These are phyloP conservation scores for Aureobasidium sp. DNA, from an alignment of 2,329 filamentous ascomycete species.

Conservation along the genomic window DNA sequence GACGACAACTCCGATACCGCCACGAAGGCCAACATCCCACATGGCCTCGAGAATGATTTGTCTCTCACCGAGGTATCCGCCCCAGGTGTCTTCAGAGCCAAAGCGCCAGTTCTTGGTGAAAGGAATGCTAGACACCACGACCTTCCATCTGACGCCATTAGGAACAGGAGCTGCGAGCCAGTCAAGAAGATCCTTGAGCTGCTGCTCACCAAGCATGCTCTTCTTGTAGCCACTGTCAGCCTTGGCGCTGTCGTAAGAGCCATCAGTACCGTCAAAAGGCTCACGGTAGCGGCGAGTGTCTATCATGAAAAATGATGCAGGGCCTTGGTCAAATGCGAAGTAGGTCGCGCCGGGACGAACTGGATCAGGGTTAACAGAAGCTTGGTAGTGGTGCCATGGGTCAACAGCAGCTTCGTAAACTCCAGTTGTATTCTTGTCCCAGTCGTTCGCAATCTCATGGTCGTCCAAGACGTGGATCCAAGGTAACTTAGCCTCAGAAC, in stretches of 20 bases:
- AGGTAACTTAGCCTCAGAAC: conserved; percentile 48
- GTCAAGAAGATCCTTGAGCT: conserved; percentile 69
- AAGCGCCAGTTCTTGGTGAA: conserved; percentile 98
- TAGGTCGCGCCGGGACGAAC: conserved; percentile 62
- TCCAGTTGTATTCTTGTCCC: conserved; percentile 73
- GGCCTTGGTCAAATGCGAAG: conserved; percentile 83
- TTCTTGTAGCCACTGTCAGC: conserved; percentile 50
- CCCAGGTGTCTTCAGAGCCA: conserved; percentile 86
- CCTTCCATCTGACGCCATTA: conserved; percentile 81
- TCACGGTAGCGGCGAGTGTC: conserved; percentile 86
- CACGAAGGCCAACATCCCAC: conserved; percentile 69
- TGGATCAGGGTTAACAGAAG: conserved; percentile 70
- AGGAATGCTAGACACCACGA: conserved; percentile 81
- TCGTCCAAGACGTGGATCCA: conserved; percentile 98
- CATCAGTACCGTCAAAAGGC: conserved; percentile 53
- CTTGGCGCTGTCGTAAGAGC: conserved; percentile 32
- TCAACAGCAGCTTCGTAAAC: conserved; percentile 74
- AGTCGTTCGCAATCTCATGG: conserved; percentile 94
- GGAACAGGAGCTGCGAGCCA: conserved; percentile 71
- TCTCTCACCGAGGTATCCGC: conserved; percentile 79
- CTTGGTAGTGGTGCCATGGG: conserved; percentile 82
- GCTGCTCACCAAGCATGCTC: conserved; percentile 77
- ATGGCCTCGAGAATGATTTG: conserved; percentile 76
- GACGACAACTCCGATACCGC: conserved; percentile 72
- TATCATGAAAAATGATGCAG: conserved; percentile 88